Evolutionary conservation across 257 asterid species (phyloP).

Genomic region (Vinca minor): DNA sequence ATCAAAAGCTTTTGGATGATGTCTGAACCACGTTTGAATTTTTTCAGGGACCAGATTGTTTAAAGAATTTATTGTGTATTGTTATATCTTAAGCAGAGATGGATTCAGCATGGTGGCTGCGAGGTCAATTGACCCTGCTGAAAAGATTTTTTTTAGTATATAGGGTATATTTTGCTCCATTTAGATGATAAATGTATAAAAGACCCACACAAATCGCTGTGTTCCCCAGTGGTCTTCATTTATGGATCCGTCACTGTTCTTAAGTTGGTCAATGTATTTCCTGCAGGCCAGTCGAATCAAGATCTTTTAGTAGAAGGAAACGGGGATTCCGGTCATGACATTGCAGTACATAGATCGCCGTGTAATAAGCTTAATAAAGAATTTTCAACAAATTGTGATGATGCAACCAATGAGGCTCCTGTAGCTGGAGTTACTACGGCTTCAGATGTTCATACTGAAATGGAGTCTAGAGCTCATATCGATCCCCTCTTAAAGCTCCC

Average conservation of each 20-base stretch:
- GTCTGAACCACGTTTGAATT: not conserved
- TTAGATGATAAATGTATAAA: no score
- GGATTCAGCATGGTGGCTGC: no score
- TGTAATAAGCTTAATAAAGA: conserved; percentile 15
- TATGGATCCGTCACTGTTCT: no score
- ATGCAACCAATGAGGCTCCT: conserved; percentile 3
- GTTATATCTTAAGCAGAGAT: no score
- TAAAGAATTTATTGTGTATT: no score
- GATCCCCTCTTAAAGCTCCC: conserved; percentile 17
- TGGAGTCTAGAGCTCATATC: conserved; percentile 17
- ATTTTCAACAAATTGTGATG: conserved; percentile 8
- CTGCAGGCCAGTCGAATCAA: conserved; percentile 24
- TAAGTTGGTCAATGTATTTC: not conserved
- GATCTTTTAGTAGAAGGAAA: conserved; percentile 14
- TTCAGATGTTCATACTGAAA: conserved; percentile 16
- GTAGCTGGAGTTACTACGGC: conserved; percentile 14
- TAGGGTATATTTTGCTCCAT: no score
- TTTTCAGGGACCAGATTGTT: not conserved
- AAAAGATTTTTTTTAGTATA: no score
- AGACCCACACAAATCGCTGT: no score
- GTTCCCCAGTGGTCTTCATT: no score
- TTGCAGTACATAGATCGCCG: conserved; percentile 12
- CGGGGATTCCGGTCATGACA: conserved; percentile 12
- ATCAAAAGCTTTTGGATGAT: no score
- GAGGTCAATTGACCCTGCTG: no score